These are phyloP conservation scores for Fusarium scirpi DNA, from an alignment of 2,329 filamentous ascomycete species.

Conservation along the genomic window DNA sequence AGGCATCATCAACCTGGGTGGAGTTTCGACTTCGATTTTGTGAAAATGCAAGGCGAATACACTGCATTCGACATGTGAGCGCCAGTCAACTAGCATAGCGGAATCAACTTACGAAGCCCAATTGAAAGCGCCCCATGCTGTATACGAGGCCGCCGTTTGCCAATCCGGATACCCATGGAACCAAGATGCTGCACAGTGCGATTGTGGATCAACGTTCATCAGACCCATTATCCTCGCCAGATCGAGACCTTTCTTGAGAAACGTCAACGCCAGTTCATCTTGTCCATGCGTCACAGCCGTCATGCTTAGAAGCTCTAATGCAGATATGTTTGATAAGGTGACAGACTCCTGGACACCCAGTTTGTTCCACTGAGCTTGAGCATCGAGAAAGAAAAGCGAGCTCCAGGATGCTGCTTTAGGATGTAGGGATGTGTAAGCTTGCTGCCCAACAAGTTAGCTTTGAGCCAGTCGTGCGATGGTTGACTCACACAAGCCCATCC, in stretches of 20 bases:
- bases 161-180: not conserved
- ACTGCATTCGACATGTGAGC: not conserved
- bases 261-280: not conserved
- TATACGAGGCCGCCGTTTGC: conserved; percentile 4
- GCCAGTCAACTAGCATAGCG: rapidly evolving
- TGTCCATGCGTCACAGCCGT: not conserved
- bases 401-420: not conserved
- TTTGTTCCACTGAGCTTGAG: not conserved
- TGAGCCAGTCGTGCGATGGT: too few relatives aligned
- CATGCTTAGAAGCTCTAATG: not conserved
- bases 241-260: not conserved
- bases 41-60: not conserved
- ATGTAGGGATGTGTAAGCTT: not conserved
- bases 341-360: not conserved
- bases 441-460: not conserved
- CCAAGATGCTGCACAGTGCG: not conserved
- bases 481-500: conserved; percentile 1
- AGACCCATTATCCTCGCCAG: not conserved
- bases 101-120: not conserved
- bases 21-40: not conserved
- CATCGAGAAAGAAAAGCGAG: not conserved
- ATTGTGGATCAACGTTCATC: not conserved
- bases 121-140: not conserved
- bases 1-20: not conserved
- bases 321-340: not conserved